These are phyloP conservation scores for Grosmannia serpens DNA, from an alignment of 2,329 filamentous ascomycete species.

Conservation along the genomic window DNA sequence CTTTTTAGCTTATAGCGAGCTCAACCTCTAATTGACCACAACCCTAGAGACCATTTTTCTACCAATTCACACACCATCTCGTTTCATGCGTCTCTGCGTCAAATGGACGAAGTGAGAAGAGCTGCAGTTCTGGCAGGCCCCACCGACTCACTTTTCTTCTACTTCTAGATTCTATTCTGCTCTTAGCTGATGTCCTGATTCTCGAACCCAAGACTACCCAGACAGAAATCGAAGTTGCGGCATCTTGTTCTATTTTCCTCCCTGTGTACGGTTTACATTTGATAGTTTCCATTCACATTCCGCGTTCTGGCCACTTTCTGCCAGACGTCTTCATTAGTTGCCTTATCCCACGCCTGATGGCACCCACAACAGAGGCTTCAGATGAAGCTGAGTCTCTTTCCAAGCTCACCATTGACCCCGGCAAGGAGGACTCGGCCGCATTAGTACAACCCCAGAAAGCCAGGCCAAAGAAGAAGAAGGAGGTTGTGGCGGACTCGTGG, in stretches of 20 bases:
- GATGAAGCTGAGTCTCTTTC: conserved; percentile 14
- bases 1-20: not conserved
- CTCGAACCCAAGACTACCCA: no score
- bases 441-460: not conserved
- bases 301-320: not conserved
- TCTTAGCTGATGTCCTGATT: no score
- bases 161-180: no score
- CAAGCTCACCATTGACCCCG: conserved; percentile 19
- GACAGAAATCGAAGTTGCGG: no score
- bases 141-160: not conserved
- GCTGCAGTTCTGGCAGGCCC: not conserved
- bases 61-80: not conserved
- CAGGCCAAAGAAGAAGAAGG: conserved; percentile 22
- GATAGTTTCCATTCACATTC: not conserved
- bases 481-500: conserved; percentile 58
- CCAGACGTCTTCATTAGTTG: not conserved
- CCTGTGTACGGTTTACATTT: no score
- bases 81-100: not conserved
- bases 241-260: no score
- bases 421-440: conserved; percentile 8
- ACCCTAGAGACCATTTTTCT: not conserved
- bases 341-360: conserved; percentile 2
- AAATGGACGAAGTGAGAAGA: not conserved
- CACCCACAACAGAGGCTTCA: conserved; percentile 3
- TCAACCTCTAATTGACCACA: not conserved